These are phyloP conservation scores for Rhinocladiella similis DNA, from an alignment of 2,329 filamentous ascomycete genomes.

Conservation along the genomic window DNA sequence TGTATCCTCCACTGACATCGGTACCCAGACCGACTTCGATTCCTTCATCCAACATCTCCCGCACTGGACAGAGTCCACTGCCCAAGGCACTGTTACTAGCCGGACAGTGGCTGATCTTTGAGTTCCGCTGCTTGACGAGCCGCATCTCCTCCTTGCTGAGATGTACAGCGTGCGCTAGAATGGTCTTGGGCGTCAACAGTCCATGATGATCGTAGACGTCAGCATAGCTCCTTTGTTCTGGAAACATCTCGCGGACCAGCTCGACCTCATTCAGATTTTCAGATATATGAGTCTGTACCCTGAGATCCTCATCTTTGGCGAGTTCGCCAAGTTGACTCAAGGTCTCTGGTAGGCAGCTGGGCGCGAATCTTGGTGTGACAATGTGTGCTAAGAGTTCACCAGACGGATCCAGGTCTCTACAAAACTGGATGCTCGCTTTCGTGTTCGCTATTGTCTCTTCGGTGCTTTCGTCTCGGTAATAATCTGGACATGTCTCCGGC, in stretches of 20 bases:
- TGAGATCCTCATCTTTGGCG: conserved; percentile 57
- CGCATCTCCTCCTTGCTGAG: conserved; percentile 65
- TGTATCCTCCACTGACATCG: conserved; percentile 87
- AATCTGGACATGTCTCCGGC: conserved; percentile 63
- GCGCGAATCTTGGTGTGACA: conserved; percentile 69
- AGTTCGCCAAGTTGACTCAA: conserved; percentile 66
- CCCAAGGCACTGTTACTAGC: conserved; percentile 82
- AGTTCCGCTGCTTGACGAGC: conserved; percentile 60
- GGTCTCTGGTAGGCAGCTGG: conserved; percentile 53
- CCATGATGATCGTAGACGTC: conserved; percentile 74
- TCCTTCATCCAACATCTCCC: conserved; percentile 71
- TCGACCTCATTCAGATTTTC: conserved; percentile 76
- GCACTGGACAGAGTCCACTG: conserved; percentile 73
- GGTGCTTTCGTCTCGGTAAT: conserved; percentile 74
- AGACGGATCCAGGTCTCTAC: conserved; percentile 65
- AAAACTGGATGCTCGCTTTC: conserved; percentile 62
- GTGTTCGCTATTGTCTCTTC: conserved; percentile 60
- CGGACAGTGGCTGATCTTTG: conserved; percentile 82
- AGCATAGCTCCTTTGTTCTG: conserved; percentile 64
- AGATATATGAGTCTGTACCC: conserved; percentile 82
- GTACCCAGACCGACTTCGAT: conserved; percentile 84
- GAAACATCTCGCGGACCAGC: conserved; percentile 71
- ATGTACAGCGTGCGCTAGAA: conserved; percentile 85
- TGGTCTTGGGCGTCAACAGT: conserved; percentile 70
- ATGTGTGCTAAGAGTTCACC: conserved; percentile 69